These are phyloP conservation scores for Mortierella polycephala DNA, from an alignment of 371 early-diverging fungal genomes.

Conservation along the genomic window DNA sequence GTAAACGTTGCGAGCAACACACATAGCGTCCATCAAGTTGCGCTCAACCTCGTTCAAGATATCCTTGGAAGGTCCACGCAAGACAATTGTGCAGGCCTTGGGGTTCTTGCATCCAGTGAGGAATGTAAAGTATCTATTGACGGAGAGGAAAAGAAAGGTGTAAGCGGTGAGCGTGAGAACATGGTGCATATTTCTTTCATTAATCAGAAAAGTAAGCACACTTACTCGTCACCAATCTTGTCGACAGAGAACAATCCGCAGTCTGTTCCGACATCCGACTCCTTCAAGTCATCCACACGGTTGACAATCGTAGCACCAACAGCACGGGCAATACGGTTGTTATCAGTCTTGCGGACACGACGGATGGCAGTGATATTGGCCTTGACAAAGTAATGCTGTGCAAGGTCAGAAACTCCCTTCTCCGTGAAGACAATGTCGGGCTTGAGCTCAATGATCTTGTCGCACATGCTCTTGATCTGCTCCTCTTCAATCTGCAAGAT, in stretches of 20 bases:
- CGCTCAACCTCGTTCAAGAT: conserved; percentile 99
- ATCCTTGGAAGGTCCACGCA: conserved; percentile 99
- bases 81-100: conserved; percentile 98
- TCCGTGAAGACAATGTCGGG: conserved; percentile 99
- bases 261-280: conserved; percentile 93
- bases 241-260: conserved; percentile 97
- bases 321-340: conserved; percentile 98
- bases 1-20: conserved; percentile 98
- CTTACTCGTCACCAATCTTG: conserved; percentile 98
- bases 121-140: conserved; percentile 86
- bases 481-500: conserved; percentile 99
- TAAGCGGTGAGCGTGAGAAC: background rate
- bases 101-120: conserved; percentile 96
- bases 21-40: conserved; percentile 99
- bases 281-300: conserved; percentile 97
- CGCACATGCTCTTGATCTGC: conserved; percentile 97
- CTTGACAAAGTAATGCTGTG: conserved; percentile 98
- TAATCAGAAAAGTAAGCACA: conserved; percentile 35
- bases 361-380: conserved; percentile 98
- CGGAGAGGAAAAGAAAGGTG: background rate
- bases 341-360: conserved; percentile 99
- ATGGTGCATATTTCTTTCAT: background rate
- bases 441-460: conserved; percentile 95
- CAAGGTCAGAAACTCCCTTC: conserved; percentile 99
- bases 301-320: conserved; percentile 98